Evolutionary conservation across 805 yeast genomes (phyloP).

Genomic region (Komagataella mondaviorum): DNA sequence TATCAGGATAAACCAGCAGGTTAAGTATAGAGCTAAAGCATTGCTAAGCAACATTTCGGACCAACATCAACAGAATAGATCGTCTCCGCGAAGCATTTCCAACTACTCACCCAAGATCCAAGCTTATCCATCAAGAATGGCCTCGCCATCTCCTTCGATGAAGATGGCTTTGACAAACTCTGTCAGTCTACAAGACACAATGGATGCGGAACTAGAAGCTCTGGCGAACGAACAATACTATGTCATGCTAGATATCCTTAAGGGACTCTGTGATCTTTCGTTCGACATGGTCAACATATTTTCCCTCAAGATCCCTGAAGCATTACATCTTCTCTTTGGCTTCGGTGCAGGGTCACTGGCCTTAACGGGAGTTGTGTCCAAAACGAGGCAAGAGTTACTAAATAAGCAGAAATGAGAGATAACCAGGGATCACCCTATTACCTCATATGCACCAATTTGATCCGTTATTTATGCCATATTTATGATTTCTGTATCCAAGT

Average conservation of each 20-base stretch:
- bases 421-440: background rate
- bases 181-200: background rate
- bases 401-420: background rate
- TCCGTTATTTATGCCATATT: background rate
- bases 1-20: conserved; percentile 43
- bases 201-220: conserved; percentile 15
- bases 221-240: conserved; percentile 21
- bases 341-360: conserved; percentile 19
- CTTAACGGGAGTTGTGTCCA: conserved; percentile 8
- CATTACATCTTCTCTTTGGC: conserved; percentile 17
- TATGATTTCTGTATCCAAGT: background rate
- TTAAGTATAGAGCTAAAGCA: conserved; percentile 35
- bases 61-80: background rate
- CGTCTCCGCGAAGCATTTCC: background rate
- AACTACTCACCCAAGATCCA: background rate
- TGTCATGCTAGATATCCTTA: conserved; percentile 24
- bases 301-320: conserved; percentile 17
- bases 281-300: conserved; percentile 35
- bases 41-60: conserved; percentile 6
- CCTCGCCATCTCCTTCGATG: conserved; percentile 1
- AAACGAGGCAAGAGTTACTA: background rate
- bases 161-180: conserved; percentile 2
- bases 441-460: background rate
- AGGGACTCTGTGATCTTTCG: conserved; percentile 29
- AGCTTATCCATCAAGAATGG: background rate